A percentile compares a stretch with the other conserved stretches of the same genome.
Conservation (phyloP, 2,329 filamentous ascomycete species). For the Fusarium acutatum region DNA sequence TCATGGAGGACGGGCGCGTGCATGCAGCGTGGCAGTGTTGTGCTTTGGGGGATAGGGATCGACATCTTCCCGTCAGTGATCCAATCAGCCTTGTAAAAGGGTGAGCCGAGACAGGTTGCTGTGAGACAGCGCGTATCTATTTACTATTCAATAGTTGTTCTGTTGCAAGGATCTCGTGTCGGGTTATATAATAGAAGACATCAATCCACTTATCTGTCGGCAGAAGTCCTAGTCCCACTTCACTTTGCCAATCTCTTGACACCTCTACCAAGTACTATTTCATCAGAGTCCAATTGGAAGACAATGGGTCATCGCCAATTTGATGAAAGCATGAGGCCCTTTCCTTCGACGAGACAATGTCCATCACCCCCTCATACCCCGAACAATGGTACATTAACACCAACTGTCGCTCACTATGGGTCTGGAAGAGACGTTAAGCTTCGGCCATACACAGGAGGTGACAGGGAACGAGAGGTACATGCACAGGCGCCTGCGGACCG, state of each 20-base stretch:
- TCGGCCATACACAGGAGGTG: background rate
- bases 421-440: background rate
- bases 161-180: background rate
- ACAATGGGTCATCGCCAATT: background rate
- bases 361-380: background rate
- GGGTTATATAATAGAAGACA: background rate
- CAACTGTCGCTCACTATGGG: background rate
- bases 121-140: background rate
- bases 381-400: background rate
- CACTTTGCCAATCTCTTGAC: background rate
- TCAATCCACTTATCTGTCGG: too few relatives aligned
- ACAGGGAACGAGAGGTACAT: background rate
- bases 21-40: background rate
- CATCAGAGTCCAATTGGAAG: accelerated
- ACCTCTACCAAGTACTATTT: background rate
- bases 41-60: background rate
- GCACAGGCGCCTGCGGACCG: accelerated
- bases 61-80: background rate
- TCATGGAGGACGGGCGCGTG: background rate
- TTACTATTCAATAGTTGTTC: background rate
- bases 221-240: background rate
- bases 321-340: background rate
- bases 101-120: background rate
- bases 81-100: background rate
- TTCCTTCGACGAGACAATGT: background rate